Base-by-base conservation (phyloP, 2,329 filamentous ascomycete genomes). In the Neurospora sp. region DNA sequence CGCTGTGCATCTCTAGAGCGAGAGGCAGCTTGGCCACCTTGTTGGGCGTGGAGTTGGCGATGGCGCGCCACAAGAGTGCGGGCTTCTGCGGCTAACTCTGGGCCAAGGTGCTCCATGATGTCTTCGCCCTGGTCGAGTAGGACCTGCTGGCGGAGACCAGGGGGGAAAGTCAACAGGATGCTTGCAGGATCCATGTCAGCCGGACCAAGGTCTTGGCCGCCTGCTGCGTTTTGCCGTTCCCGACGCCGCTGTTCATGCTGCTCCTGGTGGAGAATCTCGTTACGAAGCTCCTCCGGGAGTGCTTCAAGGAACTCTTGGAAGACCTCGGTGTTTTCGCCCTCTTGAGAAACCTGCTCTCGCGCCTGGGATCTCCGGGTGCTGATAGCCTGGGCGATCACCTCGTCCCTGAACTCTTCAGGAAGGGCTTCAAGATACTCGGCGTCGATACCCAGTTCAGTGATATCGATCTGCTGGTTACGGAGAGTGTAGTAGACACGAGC, bases 391-490 rank as follows among this genome's bases (percentile, higher is more conserved):
- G 96, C 93, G 73, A 99, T 92, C 67, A 99, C 96, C 78, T 99
- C 96, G 79, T 98, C 95, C 66, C 96, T 88, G 77, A 98, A 89
- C 72, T 99, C 96, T 75, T 99, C 96, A 0, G 96, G 96, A n/a
- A 99, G 83, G n/a, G 95, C 96, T 71, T 96, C 92, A 6, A 99
- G 87, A 80, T 97, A 99, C 70, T 97, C 94, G 17, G 91, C 88
- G 77, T 99, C 96, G 75, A 99, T 98, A 67, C 95, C 94, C 72
- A 99, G 86, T 71, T 92, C 92, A 0, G 96, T 99, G 67, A 99
- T 96, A 78, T 99, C 96, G 68, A 97, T 88, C 76, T 96, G 89
- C 73, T 92, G 91, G 36, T 94, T 95, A 71, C 94, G 86, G 69
- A 99, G 93, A 1, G 87, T 94, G 17, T 92, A 96, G 75, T 90